These are phyloP conservation scores for Tulasnella sp. DNA, from an alignment of 768 basidiomycete genomes.

Conservation along the genomic window DNA sequence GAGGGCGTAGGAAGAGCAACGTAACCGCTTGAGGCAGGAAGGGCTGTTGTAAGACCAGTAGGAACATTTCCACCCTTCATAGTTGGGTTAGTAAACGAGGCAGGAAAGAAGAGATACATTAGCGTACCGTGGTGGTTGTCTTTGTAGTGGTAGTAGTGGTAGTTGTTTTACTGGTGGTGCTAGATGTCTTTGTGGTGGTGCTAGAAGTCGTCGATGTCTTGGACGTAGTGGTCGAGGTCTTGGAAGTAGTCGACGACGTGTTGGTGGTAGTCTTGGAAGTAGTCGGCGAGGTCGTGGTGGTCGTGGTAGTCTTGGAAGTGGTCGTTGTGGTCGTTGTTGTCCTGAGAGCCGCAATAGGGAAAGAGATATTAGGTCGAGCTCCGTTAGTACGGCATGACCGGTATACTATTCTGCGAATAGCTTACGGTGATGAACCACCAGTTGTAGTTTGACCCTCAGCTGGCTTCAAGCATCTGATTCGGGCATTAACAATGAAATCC, in stretches of 20 bases:
- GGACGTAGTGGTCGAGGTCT: not conserved
- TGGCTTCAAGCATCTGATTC: not conserved
- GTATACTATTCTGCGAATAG: not conserved
- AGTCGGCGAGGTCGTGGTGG: not conserved
- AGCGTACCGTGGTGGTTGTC: not conserved
- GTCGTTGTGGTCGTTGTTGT: not conserved
- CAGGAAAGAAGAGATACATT: not conserved
- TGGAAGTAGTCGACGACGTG: not conserved
- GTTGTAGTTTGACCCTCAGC: not conserved
- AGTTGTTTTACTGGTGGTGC: not conserved
- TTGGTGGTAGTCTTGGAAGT: not conserved
- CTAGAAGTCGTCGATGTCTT: not conserved
- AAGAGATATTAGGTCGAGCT: not conserved
- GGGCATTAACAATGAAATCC: not conserved
- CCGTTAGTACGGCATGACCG: not conserved
- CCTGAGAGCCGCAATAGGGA: not conserved
- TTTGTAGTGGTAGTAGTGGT: not conserved
- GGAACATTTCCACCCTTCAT: not conserved
- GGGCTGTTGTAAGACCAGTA: not conserved
- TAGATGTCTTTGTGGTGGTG: not conserved
- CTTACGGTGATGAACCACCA: not conserved
- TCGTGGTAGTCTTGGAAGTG: not conserved
- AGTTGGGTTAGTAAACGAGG: not conserved
- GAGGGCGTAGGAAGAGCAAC: conserved; percentile 19
- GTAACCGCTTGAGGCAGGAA: not conserved